Evolutionary conservation across 179 eudicot genomes (phyloP).

Genomic region (Beta corolliflora): DNA sequence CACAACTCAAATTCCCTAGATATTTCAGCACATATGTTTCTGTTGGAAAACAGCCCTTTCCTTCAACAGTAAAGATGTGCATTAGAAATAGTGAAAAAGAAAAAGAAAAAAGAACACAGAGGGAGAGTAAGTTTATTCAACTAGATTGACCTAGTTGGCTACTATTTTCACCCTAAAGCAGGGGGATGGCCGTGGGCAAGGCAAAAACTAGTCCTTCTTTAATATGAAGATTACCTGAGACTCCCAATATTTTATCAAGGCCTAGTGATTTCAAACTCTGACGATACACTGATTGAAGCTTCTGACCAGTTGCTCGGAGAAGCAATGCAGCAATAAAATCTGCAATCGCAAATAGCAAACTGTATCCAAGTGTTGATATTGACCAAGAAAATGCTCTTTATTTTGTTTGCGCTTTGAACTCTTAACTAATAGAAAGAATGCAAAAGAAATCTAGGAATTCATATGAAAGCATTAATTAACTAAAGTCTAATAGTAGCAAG

Average conservation of each 20-base stretch:
- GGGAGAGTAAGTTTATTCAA: no score
- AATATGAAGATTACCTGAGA: conserved; percentile 45
- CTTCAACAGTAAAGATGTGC: no score
- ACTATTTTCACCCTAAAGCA: background rate
- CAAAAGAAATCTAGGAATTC: background rate
- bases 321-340: conserved; percentile 82
- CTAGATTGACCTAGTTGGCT: no score
- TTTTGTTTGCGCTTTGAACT: background rate
- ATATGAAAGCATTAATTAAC: background rate
- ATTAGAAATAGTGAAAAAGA: background rate
- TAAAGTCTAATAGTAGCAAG: background rate
- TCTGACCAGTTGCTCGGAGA: conserved; percentile 72
- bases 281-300: conserved; percentile 55
- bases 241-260: conserved; percentile 42
- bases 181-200: background rate
- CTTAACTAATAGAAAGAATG: background rate
- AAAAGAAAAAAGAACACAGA: no score
- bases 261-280: conserved; percentile 57
- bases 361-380: conserved; percentile 70
- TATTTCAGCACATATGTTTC: background rate
- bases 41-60: background rate
- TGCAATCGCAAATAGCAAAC: conserved; percentile 95
- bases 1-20: background rate
- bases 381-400: background rate
- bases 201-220: background rate